Base-by-base conservation (phyloP, 345 rosid genomes). In the Abelmoschus esculentus region DNA sequence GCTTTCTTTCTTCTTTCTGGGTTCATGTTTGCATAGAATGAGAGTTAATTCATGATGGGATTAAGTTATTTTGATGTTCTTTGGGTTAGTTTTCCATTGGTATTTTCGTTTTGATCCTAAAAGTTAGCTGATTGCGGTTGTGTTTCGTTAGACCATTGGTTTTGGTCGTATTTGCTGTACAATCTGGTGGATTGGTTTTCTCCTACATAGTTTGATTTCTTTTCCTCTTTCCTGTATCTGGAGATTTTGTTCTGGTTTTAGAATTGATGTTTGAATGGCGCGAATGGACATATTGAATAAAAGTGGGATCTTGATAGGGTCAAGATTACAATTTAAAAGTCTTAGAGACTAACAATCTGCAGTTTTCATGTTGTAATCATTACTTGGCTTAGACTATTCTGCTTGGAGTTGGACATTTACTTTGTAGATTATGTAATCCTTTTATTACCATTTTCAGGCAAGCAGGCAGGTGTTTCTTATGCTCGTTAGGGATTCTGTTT, bases 401-500 rank as follows among this genome's bases (percentile, higher is more conserved):
- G 53, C 70, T 66, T 26, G 46, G 28, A 18, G 67, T 66, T 26
- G 46, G 28, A 18, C 18, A 61, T 26, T 11, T 28, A 40, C n/a
- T 26, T 38, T 47, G 55, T 46, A 44, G 10, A 47, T 59, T 29
- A 8, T 56, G 28, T 64, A 54, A 8, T 70, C 8, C 47, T 52
- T 31, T 26, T 53, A 28, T 42, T 38, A 44, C 11, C 3, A 50
- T 66, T 72, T n/a, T 64, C 86, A 22, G 26, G 26, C 26, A 81
- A 89, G 90, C 80, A 81, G 89, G 90, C 79, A 71, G 58, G 68
- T 40, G 31, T 73, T 75, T 74, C 60, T 55, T 76, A 58, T 81
- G 66, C 82, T 63, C 70, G 79, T 47, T 78, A 72, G 72, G 52
- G 44, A 67, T 56, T 82, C 71, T 74, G 83, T 74, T 88, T 80